phyloP scores from a whole-genome alignment of 1,284 basidiomycete species.

The Puccinia hordei region DNA sequence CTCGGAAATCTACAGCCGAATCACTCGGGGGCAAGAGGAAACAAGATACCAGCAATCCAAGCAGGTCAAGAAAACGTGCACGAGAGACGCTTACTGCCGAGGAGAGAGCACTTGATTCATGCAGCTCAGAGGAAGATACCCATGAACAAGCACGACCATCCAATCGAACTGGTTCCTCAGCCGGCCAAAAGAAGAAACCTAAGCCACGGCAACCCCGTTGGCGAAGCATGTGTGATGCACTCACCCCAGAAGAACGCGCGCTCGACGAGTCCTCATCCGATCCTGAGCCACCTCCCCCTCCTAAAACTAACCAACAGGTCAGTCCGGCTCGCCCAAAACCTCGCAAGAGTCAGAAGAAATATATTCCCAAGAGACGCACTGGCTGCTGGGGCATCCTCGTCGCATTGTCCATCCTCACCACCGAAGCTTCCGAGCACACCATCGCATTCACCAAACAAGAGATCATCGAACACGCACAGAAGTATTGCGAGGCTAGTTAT shows the following conservation, averaged over 20 bases:
- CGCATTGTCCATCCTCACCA: slow-evolving; percentile 54
- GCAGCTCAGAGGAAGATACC: slow-evolving; percentile 24
- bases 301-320: background rate
- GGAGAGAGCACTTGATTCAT: slow-evolving; percentile 35
- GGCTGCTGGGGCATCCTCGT: slow-evolving; percentile 58
- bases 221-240: background rate
- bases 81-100: slow-evolving; percentile 17
- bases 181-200: slow-evolving; percentile 9
- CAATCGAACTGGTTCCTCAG: slow-evolving; percentile 21
- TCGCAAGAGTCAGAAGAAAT: slow-evolving; percentile 52
- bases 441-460: slow-evolving; percentile 53
- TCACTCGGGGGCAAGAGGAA: background rate
- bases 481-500: slow-evolving; percentile 54
- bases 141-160: background rate
- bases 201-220: slow-evolving; percentile 5
- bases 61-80: background rate
- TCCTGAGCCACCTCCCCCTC: background rate
- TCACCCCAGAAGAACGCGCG: slow-evolving; percentile 4
- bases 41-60: background rate
- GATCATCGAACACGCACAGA: slow-evolving; percentile 56
- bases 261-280: slow-evolving; percentile 14
- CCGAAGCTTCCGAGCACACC: background rate
- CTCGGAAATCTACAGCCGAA: background rate
- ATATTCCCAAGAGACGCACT: slow-evolving; percentile 57
- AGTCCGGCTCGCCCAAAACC: slow-evolving; percentile 18